Evolutionary conservation across 192 early-diverging fungal genomes (phyloP), one percentile per base, ranked within the genome.

Genomic region (Nowakowskiella sp.): DNA sequence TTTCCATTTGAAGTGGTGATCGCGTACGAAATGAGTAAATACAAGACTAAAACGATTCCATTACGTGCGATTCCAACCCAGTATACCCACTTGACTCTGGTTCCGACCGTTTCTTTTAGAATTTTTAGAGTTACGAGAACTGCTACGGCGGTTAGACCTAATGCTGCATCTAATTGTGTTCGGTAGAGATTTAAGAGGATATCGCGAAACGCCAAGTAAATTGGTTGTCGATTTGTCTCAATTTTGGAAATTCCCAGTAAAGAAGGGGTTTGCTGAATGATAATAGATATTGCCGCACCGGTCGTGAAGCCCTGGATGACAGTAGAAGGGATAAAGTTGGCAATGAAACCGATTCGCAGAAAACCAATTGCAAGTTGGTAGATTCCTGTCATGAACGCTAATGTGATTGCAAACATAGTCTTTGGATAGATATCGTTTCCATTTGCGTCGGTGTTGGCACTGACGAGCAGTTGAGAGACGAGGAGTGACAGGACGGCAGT

Each of bases 301-400:
- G 89, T 79, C 56, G 86, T 90, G 61, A 93, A 96, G 0, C 90
- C 91, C 0, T 85, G 83, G 55, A 96, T 82, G 25, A 87, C 85
- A 0, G 90, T 79, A 31, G 16, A 32, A 24, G 86, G 82, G 57
- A 96, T 87, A 56, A 96, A 92, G 56, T 92, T 86, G 33, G 93
- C 83, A 25, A 93, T 67, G 44, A 89, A 75, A 4, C 92, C 92
- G 9, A 96, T 70, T 4, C 88, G 84, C 13, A 93, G 58, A 6
- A 92, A 49, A 21, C 90, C 92, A 27, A 96, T 53, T 32, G 73
- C 65, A 9, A 82, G 66, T 10, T 85, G 61, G 22, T 90, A 68
- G 19, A 87, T 59, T 19, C 92, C 92, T 21, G 81, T 69, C 43
- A 92, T 68, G 24, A 93, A 70, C 22, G 87, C 72, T 27, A 91